Conservation (phyloP, 495 filamentous ascomycete genomes). For the Neurospora pannonica region DNA sequence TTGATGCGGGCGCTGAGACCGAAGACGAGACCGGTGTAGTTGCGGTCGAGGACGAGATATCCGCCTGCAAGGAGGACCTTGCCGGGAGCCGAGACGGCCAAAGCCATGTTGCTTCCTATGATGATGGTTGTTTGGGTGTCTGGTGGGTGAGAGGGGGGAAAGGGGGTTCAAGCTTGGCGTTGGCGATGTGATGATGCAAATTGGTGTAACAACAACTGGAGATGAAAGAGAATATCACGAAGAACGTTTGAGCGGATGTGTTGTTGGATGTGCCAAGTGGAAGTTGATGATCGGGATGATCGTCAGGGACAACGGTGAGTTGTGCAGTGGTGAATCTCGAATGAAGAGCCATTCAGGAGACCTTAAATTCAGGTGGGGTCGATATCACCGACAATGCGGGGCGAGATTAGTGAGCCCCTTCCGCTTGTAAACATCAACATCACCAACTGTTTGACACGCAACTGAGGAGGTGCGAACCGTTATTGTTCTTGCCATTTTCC, state of each 20-base stretch:
- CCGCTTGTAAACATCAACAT: neutral
- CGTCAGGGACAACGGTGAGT: neutral
- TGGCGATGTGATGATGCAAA: neutral
- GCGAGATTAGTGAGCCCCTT: neutral
- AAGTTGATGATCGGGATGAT: neutral
- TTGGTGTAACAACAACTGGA: neutral
- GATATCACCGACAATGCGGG: neutral
- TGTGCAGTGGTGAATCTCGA: neutral
- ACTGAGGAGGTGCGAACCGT: neutral
- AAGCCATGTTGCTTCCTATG: slow-evolving; percentile 19
- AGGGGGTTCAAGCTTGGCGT: neutral
- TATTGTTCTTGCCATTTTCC: neutral
- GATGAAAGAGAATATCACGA: neutral
- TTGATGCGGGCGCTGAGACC: slow-evolving; percentile 92
- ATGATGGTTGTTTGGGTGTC: slow-evolving; percentile 1
- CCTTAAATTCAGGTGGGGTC: neutral
- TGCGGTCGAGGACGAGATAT: slow-evolving; percentile 85
- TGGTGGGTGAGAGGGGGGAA: neutral
- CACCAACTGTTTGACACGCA: neutral
- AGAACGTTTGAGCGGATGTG: neutral
- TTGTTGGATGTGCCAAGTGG: neutral
- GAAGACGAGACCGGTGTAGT: slow-evolving; percentile 84
- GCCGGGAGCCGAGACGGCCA: slow-evolving; percentile 82
- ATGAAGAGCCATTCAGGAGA: neutral
- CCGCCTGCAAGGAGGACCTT: slow-evolving; percentile 94